These are phyloP conservation scores for Suillus cothurnatus DNA, from an alignment of 768 basidiomycete species.

Conservation along the genomic window DNA sequence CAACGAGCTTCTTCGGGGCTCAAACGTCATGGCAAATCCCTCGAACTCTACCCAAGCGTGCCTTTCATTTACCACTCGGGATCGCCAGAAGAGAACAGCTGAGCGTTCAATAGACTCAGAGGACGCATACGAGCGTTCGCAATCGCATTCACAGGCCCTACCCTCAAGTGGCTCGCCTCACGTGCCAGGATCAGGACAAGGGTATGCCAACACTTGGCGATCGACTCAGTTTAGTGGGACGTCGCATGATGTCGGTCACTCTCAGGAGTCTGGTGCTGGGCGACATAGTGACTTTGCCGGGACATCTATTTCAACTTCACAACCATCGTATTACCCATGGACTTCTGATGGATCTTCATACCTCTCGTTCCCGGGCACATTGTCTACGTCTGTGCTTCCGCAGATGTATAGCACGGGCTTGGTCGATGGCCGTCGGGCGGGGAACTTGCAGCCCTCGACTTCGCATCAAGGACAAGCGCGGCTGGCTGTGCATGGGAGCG, in stretches of 20 bases:
- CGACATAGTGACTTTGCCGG: slow-evolving; percentile 16
- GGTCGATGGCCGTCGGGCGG: slow-evolving; percentile 49
- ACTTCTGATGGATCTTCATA: slow-evolving; percentile 33
- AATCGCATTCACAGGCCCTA: slow-evolving; percentile 19
- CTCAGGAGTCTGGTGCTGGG: not conserved
- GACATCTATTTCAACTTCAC: slow-evolving; percentile 12
- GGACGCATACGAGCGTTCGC: slow-evolving; percentile 27
- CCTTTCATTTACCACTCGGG: slow-evolving; percentile 20
- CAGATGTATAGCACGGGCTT: slow-evolving; percentile 77
- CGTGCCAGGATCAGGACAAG: slow-evolving; percentile 16
- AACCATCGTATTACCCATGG: slow-evolving; percentile 51
- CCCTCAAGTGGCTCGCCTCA: slow-evolving; percentile 5
- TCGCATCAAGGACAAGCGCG: slow-evolving; percentile 23
- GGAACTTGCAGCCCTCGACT: slow-evolving; percentile 13
- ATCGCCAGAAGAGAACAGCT: slow-evolving; percentile 61
- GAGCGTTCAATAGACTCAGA: slow-evolving; percentile 49
- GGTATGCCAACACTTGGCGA: slow-evolving; percentile 32
- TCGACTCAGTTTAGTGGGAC: slow-evolving; percentile 25
- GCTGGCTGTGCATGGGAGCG: slow-evolving; percentile 16
- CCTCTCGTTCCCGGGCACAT: slow-evolving; percentile 43
- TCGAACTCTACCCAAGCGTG: not conserved
- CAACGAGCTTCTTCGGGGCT: slow-evolving; percentile 68
- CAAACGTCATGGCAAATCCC: slow-evolving; percentile 41
- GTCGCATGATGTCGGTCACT: not conserved
- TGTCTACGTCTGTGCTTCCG: slow-evolving; percentile 75